Percentiles rank a stretch among this genome's conserved stretches.
Conservation (phyloP, 139 green algal species). For the Tetradesmus lagerheimii region DNA sequence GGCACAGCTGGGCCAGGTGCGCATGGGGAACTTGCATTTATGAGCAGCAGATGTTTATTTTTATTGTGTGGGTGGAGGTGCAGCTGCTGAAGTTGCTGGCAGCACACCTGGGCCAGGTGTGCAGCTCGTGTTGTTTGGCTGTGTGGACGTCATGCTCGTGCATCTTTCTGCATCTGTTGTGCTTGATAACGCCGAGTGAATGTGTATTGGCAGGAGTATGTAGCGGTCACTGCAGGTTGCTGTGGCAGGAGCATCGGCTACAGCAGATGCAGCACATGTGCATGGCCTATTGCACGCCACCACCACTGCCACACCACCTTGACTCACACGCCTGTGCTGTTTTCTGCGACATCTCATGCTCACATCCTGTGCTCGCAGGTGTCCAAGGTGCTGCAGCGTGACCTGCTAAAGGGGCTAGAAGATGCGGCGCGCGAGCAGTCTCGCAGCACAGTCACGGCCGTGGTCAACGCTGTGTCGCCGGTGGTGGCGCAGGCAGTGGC, state of each 20-base stretch:
- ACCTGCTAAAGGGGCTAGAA: slow-evolving; percentile 26
- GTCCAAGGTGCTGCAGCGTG: slow-evolving; percentile 3
- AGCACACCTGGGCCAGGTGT: not conserved
- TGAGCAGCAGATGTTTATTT: too few relatives aligned
- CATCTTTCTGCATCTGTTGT: too few relatives aligned
- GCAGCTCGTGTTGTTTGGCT: not conserved
- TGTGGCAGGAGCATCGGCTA: not conserved
- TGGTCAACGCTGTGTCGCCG: slow-evolving; percentile 41
- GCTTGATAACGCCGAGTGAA: too few relatives aligned
- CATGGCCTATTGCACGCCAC: too few relatives aligned
- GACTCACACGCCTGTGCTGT: too few relatives aligned
- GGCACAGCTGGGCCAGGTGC: not conserved
- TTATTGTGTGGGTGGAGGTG: too few relatives aligned
- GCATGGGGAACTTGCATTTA: too few relatives aligned
- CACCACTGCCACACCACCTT: too few relatives aligned
- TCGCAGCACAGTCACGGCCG: slow-evolving; percentile 22
- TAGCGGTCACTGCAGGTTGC: not conserved
- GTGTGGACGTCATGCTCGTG: too few relatives aligned
- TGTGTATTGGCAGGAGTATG: too few relatives aligned
- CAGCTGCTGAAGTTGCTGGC: too few relatives aligned
- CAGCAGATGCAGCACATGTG: not conserved
- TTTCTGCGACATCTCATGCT: too few relatives aligned
- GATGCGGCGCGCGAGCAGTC: slow-evolving; percentile 45
- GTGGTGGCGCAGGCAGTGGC: slow-evolving; percentile 37
- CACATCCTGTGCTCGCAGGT: not conserved